Conservation (phyloP, 345 rosid genomes). For the Melaleuca quinquenervia region DNA sequence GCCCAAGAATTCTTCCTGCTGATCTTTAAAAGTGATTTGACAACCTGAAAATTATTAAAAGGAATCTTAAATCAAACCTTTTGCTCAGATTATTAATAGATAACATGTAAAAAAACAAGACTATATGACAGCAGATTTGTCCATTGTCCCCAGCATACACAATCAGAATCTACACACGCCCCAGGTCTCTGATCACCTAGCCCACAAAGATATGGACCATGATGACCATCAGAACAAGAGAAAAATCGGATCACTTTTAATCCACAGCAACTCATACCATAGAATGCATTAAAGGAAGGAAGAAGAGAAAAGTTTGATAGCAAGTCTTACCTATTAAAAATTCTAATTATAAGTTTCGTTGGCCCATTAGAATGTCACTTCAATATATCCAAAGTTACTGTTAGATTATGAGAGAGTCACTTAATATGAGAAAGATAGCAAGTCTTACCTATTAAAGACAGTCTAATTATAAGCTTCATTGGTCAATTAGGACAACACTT, state of each 20-base stretch:
- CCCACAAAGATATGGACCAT: neutral
- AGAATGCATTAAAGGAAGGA: neutral
- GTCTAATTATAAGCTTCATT: neutral
- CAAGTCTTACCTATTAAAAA: neutral
- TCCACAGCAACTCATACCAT: neutral
- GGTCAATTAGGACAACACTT: neutral
- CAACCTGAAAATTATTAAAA: constrained; percentile 44
- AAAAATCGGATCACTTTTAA: neutral
- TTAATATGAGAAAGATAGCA: neutral
- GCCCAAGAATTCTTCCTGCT: constrained; percentile 94
- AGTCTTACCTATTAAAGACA: neutral
- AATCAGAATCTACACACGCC: neutral
- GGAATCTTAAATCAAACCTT: neutral
- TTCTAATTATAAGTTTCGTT: neutral
- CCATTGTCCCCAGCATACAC: neutral
- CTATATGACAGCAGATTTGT: neutral
- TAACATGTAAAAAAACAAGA: neutral
- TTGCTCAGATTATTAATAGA: neutral
- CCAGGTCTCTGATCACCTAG: neutral
- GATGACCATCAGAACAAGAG: neutral
- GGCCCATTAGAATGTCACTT: neutral
- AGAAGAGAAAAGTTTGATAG: neutral
- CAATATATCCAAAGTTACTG: neutral
- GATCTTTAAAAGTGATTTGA: constrained; percentile 59
- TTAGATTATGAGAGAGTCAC: neutral